phyloP scores from a whole-genome alignment of 768 basidiomycete species.

The Xerocomellus chrysenteron region DNA sequence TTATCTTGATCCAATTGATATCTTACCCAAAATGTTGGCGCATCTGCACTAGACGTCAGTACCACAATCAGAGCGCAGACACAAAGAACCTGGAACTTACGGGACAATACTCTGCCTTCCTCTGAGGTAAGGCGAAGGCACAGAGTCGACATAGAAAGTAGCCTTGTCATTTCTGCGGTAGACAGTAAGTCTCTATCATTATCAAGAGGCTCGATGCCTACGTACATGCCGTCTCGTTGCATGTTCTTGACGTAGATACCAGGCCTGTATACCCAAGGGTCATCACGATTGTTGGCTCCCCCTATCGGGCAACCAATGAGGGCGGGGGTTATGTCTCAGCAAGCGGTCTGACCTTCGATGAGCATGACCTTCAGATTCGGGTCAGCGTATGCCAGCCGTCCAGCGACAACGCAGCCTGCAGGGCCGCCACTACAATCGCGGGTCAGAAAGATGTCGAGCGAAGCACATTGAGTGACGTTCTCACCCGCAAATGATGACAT shows the following conservation, averaged over 20 bases:
- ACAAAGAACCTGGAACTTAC: slow-evolving; percentile 36
- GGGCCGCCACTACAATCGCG: slow-evolving; percentile 50
- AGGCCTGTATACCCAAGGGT: slow-evolving; percentile 73
- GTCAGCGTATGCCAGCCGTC: slow-evolving; percentile 68
- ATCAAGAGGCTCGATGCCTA: not conserved
- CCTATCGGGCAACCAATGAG: slow-evolving; percentile 32
- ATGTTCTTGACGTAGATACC: slow-evolving; percentile 72
- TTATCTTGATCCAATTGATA: not conserved
- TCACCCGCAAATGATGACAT: slow-evolving; percentile 64
- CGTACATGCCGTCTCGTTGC: slow-evolving; percentile 67
- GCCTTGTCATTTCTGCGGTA: slow-evolving; percentile 68
- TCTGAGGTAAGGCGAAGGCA: slow-evolving; percentile 54
- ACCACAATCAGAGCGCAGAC: not conserved
- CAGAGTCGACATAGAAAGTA: slow-evolving; percentile 67
- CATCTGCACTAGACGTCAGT: slow-evolving; percentile 40
- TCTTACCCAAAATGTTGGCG: slow-evolving; percentile 59
- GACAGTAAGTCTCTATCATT: not conserved
- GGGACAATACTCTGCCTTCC: slow-evolving; percentile 68
- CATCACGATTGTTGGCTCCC: slow-evolving; percentile 70
- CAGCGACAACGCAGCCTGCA: slow-evolving; percentile 66
- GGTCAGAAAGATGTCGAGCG: slow-evolving; percentile 4
- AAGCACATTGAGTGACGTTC: not conserved
- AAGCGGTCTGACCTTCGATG: slow-evolving; percentile 52
- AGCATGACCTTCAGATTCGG: slow-evolving; percentile 74
- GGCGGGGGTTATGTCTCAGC: not conserved